Conservation (phyloP, 176 grass and related monocot genomes). For the Carex parvula region DNA sequence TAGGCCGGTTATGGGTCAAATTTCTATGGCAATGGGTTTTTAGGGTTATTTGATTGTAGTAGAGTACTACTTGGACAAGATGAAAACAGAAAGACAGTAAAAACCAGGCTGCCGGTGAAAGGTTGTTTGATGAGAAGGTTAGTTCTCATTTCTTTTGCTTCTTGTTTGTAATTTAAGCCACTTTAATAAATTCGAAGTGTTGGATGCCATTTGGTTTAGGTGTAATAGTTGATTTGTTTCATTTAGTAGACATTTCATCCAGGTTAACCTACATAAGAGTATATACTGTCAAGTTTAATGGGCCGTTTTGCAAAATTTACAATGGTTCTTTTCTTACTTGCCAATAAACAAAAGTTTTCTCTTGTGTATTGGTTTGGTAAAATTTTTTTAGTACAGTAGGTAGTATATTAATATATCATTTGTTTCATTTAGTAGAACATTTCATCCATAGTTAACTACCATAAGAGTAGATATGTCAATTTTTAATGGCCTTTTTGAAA, state of each 20-base stretch:
- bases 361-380: not conserved
- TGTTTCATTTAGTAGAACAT: too few species aligned
- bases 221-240: not conserved
- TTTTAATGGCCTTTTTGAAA: not conserved
- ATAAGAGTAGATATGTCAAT: not conserved
- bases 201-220: not conserved
- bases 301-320: not conserved
- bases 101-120: conserved; percentile 7
- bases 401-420: not conserved
- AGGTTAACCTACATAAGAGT: not conserved
- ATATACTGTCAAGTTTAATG: not conserved
- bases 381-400: too few species aligned
- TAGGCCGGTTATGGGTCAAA: conserved; percentile 27
- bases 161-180: not conserved
- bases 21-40: conserved; percentile 25
- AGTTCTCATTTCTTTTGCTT: not conserved
- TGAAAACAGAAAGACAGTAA: conserved; percentile 18
- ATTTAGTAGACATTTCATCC: not conserved
- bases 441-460: not conserved
- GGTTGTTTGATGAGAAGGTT: conserved; percentile 29
- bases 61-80: conserved; percentile 21
- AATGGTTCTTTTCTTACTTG: too few species aligned
- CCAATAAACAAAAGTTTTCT: too few species aligned
- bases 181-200: not conserved
- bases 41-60: conserved; percentile 26